Percentiles rank a stretch among this genome's conserved stretches.
Conservation (phyloP, 805 yeast species). For the Kodamaea jinghongensis region DNA sequence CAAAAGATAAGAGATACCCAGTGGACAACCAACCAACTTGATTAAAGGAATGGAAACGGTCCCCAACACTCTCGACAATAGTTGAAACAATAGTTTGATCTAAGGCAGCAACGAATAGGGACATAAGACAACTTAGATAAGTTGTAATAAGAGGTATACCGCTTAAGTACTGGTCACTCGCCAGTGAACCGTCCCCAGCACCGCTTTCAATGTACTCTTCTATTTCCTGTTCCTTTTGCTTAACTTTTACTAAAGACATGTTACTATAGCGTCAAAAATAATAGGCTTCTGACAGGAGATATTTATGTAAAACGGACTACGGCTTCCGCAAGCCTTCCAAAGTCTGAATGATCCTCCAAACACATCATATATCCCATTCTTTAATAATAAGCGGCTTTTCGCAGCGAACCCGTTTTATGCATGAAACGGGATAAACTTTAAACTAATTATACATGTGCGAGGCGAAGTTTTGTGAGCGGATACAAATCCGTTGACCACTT, state of each 20-base stretch:
- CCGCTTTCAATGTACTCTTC: constrained; percentile 32
- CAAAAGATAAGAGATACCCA: constrained; percentile 54
- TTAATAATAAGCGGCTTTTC: too few relatives aligned
- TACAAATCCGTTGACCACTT: too few relatives aligned
- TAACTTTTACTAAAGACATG: background rate
- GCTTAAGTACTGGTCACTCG: constrained; percentile 32
- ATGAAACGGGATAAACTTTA: too few relatives aligned
- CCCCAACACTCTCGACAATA: constrained; percentile 47
- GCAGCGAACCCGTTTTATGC: too few relatives aligned
- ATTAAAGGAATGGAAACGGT: constrained; percentile 47
- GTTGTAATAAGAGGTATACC: constrained; percentile 28
- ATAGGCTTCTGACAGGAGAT: too few relatives aligned
- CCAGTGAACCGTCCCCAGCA: constrained; percentile 42
- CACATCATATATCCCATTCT: too few relatives aligned
- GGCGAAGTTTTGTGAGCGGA: too few relatives aligned
- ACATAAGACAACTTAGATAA: constrained; percentile 26
- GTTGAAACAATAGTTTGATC: constrained; percentile 62
- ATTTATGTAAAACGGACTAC: too few relatives aligned
- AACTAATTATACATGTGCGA: too few relatives aligned
- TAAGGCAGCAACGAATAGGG: constrained; percentile 43
- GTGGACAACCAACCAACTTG: constrained; percentile 59
- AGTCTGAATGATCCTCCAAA: too few relatives aligned
- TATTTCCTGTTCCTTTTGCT: constrained; percentile 11
- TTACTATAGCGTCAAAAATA: too few relatives aligned
- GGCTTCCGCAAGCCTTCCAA: too few relatives aligned